phyloP scores from a whole-genome alignment of 441 rosid species.

The Corymbia calophylla region DNA sequence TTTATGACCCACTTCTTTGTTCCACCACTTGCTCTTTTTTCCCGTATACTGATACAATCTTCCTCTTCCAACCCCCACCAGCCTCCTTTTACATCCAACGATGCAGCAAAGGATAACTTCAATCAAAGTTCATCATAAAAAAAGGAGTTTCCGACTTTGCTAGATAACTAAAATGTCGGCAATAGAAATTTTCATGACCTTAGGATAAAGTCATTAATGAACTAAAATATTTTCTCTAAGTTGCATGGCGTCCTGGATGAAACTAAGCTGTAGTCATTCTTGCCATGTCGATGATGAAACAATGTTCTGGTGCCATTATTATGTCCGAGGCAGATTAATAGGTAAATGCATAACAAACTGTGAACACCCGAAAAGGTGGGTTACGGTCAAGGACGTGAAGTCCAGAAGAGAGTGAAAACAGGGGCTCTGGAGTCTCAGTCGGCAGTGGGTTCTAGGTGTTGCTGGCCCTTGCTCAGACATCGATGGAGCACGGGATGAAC shows the following conservation, averaged over 20 bases:
- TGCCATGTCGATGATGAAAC: not conserved
- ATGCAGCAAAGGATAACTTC: not conserved
- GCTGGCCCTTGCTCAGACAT: not conserved
- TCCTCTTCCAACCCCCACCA: not conserved
- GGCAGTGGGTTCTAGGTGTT: not conserved
- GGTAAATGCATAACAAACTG: not conserved
- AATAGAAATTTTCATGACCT: not conserved
- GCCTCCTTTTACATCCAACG: not conserved
- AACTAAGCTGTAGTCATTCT: not conserved
- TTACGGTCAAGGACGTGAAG: not conserved
- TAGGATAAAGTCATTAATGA: not conserved
- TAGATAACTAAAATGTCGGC: not conserved
- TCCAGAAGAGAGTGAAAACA: not conserved
- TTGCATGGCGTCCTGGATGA: not conserved
- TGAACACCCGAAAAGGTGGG: not conserved
- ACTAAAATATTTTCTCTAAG: not conserved
- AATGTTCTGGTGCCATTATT: not conserved
- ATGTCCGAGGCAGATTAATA: not conserved
- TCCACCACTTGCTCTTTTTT: not conserved
- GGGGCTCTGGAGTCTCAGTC: not conserved
- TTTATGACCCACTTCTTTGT: not conserved
- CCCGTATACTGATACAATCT: not conserved
- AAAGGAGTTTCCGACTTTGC: fast-evolving
- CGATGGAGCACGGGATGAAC: not conserved
- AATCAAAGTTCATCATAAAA: not conserved